phyloP scores from a whole-genome alignment of 495 filamentous ascomycete species.

The Penicillium antarcticum region DNA sequence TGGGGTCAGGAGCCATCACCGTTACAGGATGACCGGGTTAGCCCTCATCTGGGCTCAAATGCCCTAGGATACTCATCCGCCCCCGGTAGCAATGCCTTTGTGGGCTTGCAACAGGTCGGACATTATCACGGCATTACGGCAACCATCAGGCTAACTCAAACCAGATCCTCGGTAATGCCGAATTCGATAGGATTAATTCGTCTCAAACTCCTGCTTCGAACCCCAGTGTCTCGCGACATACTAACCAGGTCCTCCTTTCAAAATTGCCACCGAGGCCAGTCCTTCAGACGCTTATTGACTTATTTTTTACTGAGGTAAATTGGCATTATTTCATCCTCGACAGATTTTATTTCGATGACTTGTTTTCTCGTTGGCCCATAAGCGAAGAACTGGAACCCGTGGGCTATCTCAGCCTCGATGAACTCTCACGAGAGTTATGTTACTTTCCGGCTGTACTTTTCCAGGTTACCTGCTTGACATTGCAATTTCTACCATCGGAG shows the following conservation, averaged over 20 bases:
- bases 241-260: no score
- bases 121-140: no score
- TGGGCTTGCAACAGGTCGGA: constrained; percentile 1
- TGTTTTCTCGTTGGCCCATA: constrained; percentile 1
- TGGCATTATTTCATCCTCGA: constrained; percentile 4
- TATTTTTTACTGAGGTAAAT: no score
- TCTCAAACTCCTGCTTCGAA: no score
- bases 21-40: no score
- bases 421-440: constrained; percentile 4
- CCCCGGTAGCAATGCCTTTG: constrained; percentile 1
- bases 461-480: constrained; percentile 10
- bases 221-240: no score
- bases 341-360: neutral
- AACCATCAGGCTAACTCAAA: no score
- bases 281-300: no score
- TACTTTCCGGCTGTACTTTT: constrained; percentile 18
- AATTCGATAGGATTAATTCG: no score
- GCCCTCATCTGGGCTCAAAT: neutral
- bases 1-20: no score
- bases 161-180: no score
- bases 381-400: neutral
- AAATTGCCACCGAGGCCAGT: no score
- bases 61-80: neutral
- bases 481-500: constrained; percentile 9
- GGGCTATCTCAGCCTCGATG: neutral